These are phyloP conservation scores for Sarocladiaceae sp. DNA, from an alignment of 2,329 filamentous ascomycete genomes.

Conservation along the genomic window DNA sequence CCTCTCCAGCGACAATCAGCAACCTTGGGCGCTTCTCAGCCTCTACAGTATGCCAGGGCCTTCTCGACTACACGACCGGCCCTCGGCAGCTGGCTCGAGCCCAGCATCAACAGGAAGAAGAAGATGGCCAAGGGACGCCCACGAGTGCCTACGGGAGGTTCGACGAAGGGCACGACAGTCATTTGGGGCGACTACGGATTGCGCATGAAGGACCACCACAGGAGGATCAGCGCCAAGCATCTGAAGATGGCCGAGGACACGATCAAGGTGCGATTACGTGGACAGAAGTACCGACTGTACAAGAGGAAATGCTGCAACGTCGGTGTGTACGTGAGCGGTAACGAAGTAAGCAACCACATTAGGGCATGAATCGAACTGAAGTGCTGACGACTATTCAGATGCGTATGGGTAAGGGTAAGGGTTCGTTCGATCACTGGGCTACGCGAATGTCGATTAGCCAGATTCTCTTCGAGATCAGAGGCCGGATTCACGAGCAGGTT, in stretches of 20 bases:
- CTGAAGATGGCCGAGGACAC: slow-evolving; percentile 90
- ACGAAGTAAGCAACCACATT: slow-evolving; percentile 58
- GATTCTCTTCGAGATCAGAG: slow-evolving; percentile 87
- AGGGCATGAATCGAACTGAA: not conserved
- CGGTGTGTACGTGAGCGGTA: slow-evolving; percentile 91
- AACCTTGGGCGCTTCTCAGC: slow-evolving; percentile 23
- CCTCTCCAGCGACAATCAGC: slow-evolving; percentile 23
- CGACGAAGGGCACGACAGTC: slow-evolving; percentile 85
- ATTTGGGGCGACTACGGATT: slow-evolving; percentile 95
- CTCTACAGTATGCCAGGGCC: slow-evolving; percentile 46
- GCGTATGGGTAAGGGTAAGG: slow-evolving; percentile 99
- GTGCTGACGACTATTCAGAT: slow-evolving; percentile 41
- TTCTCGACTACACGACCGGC: slow-evolving; percentile 65
- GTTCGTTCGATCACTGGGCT: slow-evolving; percentile 95
- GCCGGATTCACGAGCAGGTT: slow-evolving; percentile 89
- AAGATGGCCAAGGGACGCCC: slow-evolving; percentile 90
- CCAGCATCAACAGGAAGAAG: slow-evolving; percentile 66
- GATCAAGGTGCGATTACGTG: slow-evolving; percentile 80
- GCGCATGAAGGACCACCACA: slow-evolving; percentile 88
- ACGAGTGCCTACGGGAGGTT: slow-evolving; percentile 84
- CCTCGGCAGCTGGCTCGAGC: slow-evolving; percentile 73
- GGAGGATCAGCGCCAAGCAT: slow-evolving; percentile 78
- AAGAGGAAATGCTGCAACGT: slow-evolving; percentile 88
- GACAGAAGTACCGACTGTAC: slow-evolving; percentile 87
- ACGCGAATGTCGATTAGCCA: slow-evolving; percentile 84